These are phyloP conservation scores for Penicillium atrosanguineum DNA, from an alignment of 495 filamentous ascomycete species.

Conservation along the genomic window DNA sequence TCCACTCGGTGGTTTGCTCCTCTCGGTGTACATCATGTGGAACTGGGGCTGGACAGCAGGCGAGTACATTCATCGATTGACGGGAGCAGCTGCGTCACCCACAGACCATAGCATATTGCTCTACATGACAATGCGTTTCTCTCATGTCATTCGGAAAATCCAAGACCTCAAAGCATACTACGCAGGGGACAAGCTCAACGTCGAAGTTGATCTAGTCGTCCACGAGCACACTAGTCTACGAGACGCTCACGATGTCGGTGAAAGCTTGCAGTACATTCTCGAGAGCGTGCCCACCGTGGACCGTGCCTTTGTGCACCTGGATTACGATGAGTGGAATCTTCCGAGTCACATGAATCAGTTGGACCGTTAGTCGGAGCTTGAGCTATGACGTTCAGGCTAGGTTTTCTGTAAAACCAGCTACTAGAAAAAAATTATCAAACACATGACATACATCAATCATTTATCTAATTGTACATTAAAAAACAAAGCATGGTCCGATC, in stretches of 20 bases:
- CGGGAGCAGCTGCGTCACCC: conserved; percentile 74
- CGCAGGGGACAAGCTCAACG: conserved; percentile 83
- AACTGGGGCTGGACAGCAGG: conserved; percentile 77
- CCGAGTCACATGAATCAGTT: conserved; percentile 80
- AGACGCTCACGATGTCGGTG: conserved; percentile 86
- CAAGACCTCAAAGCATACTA: conserved; percentile 89
- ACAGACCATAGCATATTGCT: conserved; percentile 82
- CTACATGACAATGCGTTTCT: conserved; percentile 93
- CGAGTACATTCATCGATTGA: conserved; percentile 79
- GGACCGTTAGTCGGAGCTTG: conserved; percentile 23
- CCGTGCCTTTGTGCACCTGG: conserved; percentile 72
- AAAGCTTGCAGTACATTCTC: conserved; percentile 85
- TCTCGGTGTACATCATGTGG: conserved; percentile 78
- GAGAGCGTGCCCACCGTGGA: conserved; percentile 80
- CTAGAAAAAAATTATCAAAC: background rate
- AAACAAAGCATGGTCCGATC: background rate
- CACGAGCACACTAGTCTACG: conserved; percentile 74
- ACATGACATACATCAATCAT: conserved; percentile 22
- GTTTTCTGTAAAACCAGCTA: background rate
- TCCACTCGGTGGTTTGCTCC: conserved; percentile 74
- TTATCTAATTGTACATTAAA: conserved; percentile 24
- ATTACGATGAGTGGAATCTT: conserved; percentile 78
- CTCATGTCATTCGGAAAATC: conserved; percentile 82
- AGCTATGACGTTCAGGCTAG: background rate
- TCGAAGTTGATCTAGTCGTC: conserved; percentile 80